A percentile compares a stretch with the other conserved stretches of the same genome.
Conservation (phyloP, 352 stramenopile species). For the Phytophthora citrophthora region DNA sequence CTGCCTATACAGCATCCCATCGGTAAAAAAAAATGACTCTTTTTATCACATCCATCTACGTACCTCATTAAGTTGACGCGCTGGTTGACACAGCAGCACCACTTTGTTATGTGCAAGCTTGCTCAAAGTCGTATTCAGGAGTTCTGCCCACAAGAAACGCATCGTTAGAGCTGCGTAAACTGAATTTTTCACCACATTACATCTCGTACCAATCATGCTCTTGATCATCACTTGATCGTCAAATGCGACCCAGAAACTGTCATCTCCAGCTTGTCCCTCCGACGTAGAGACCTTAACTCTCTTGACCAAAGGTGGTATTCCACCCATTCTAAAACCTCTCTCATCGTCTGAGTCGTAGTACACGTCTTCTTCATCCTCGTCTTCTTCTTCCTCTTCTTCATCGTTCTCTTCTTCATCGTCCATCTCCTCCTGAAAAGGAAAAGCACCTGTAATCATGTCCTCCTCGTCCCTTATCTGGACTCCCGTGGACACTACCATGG, state of each 20-base stretch:
- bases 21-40: not conserved
- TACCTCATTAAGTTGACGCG: slow-evolving; percentile 50
- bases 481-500: slow-evolving; percentile 28
- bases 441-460: not conserved
- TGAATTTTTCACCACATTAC: not conserved
- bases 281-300: slow-evolving; percentile 53
- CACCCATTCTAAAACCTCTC: not conserved
- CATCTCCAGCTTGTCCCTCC: slow-evolving; percentile 24
- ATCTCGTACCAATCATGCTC: slow-evolving; percentile 68
- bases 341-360: slow-evolving; percentile 73
- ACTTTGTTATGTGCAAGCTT: slow-evolving; percentile 68
- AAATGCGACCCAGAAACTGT: slow-evolving; percentile 77
- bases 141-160: slow-evolving; percentile 35
- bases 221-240: slow-evolving; percentile 69
- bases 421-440: slow-evolving; percentile 13
- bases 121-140: slow-evolving; percentile 75
- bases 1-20: slow-evolving; percentile 18
- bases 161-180: not conserved
- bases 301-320: slow-evolving; percentile 46
- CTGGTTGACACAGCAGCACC: slow-evolving; percentile 57
- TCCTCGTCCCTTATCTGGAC: not conserved
- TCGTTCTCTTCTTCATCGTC: slow-evolving; percentile 51
- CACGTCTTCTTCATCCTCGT: slow-evolving; percentile 55
- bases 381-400: slow-evolving; percentile 48
- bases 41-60: not conserved